phyloP scores from a whole-genome alignment of 2,329 filamentous ascomycete species.

The Aspergillus pseudoviridinutans region DNA sequence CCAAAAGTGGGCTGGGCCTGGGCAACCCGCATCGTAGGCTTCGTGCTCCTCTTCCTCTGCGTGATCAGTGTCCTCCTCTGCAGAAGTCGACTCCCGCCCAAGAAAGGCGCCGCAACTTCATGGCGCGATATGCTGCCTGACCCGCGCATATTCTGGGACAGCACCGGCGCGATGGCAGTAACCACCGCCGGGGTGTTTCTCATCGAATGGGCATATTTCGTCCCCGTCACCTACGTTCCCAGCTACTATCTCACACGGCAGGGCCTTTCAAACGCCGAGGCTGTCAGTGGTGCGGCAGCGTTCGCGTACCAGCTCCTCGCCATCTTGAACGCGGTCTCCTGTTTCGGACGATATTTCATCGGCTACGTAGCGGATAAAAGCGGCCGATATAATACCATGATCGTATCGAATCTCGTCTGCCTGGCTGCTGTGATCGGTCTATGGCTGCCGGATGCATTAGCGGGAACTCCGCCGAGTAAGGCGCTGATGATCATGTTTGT shows the following conservation, averaged over 20 bases:
- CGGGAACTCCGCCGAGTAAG: neutral
- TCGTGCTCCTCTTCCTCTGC: slow-evolving; percentile 28
- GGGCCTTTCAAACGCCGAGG: neutral
- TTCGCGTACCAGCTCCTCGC: slow-evolving; percentile 24
- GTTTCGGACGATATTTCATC: slow-evolving; percentile 18
- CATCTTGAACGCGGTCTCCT: slow-evolving; percentile 23
- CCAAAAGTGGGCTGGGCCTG: slow-evolving; percentile 31
- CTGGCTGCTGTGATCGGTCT: too few species aligned
- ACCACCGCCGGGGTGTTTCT: slow-evolving; percentile 21
- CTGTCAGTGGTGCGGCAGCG: slow-evolving; percentile 7
- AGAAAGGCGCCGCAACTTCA: slow-evolving; percentile 7
- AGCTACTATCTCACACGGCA: slow-evolving; percentile 20
- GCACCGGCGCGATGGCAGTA: slow-evolving; percentile 10
- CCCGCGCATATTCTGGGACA: slow-evolving; percentile 15
- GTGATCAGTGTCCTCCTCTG: slow-evolving; percentile 14
- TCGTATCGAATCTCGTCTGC: slow-evolving; percentile 18
- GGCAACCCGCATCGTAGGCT: slow-evolving; percentile 37
- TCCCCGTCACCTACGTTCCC: slow-evolving; percentile 25
- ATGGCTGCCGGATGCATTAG: too few species aligned
- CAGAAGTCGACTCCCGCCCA: slow-evolving; percentile 10
- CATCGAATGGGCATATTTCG: slow-evolving; percentile 23
- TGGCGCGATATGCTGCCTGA: slow-evolving; percentile 17
- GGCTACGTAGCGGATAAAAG: slow-evolving; percentile 24
- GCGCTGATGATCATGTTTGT: slow-evolving; percentile 12
- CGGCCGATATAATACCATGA: slow-evolving; percentile 27